phyloP scores from a whole-genome alignment of 768 basidiomycete species.

The Phylloporus sp. region DNA sequence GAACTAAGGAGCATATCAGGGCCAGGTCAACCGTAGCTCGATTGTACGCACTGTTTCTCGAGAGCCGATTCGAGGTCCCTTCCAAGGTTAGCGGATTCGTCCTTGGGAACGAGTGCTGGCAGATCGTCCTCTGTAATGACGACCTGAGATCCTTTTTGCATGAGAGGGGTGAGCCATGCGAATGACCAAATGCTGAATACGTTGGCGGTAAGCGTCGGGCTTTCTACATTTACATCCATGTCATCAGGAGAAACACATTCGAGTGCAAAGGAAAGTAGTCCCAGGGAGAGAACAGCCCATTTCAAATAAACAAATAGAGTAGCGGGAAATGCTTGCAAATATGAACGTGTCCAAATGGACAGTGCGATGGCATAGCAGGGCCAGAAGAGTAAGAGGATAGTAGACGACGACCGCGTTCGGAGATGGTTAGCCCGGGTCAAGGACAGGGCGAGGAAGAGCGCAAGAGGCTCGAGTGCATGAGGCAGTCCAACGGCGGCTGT shows the following conservation, averaged over 20 bases:
- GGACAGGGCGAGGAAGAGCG: slow-evolving; percentile 42
- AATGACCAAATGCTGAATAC: slow-evolving; percentile 81
- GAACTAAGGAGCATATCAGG: slow-evolving; percentile 38
- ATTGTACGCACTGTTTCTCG: slow-evolving; percentile 51
- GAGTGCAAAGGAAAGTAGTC: slow-evolving; percentile 51
- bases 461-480: slow-evolving; percentile 55
- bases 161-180: slow-evolving; percentile 76
- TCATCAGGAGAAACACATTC: slow-evolving; percentile 67
- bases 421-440: slow-evolving; percentile 68
- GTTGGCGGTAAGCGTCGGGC: slow-evolving; percentile 70
- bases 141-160: slow-evolving; percentile 59
- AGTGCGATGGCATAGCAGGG: slow-evolving; percentile 53
- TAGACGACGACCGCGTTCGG: slow-evolving; percentile 63
- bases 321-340: slow-evolving; percentile 30
- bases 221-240: slow-evolving; percentile 47
- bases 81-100: slow-evolving; percentile 70
- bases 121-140: slow-evolving; percentile 84
- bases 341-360: slow-evolving; percentile 58
- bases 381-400: slow-evolving; percentile 78
- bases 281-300: slow-evolving; percentile 39
- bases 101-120: slow-evolving; percentile 59
- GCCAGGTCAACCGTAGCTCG: background rate
- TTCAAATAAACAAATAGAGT: slow-evolving; percentile 41
- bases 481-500: slow-evolving; percentile 42
- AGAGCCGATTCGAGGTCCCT: slow-evolving; percentile 54